Evolutionary conservation across 176 grass and related monocot species (phyloP), one percentile per base, ranked within the genome.

Genomic region (Eragrostis nindensis): DNA sequence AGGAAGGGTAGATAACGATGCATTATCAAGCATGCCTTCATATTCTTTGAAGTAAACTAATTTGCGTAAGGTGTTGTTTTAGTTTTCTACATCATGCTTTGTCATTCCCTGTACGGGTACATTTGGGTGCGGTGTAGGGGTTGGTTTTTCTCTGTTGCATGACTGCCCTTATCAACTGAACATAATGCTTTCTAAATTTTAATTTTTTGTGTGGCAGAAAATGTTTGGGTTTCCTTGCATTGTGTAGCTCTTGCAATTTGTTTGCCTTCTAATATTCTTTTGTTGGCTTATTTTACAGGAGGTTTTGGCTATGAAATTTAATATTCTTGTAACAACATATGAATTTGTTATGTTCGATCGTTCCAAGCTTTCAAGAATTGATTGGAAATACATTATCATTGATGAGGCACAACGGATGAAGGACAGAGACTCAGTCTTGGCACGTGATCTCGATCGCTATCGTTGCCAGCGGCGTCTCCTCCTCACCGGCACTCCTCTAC

Each of bases 331-430:
- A 70, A 99, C 97, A 70, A 99, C 97, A 44, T 99, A 99, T 86
- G 97, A 99, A 83, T 99, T 99, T 39, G 77, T 99, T 66, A 99
- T 99, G 97, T 96, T 85, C 80, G 97, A 99, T 43, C 97, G 97
- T n/a, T 93, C 97, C 56, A 99, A 95, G 85, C 87, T 99, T 73
- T 99, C 97, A 82, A 99, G 29, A 90, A 84, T 99, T 86, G 97
- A 95, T 66, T 99, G 97, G 97, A 99, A 91, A 74, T 99, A 99
- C 60, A 99, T 99, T 88, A 93, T 99, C 69, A 99, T 99, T 76
- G 97, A 99, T 18, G 97, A 99, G 88, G 97, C 97, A 43, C 97
- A 99, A 80, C 86, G 97, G 36, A 99, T 99, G 97, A 99, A 99
- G 68, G 93, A 99, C 67, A 93, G 97, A 64, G 93, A 99, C 62